Percentiles rank a stretch among this genome's conserved stretches.
Evolutionary conservation across 1,284 basidiomycete species (phyloP).

Genomic region (Phaffia rhodozyma): DNA sequence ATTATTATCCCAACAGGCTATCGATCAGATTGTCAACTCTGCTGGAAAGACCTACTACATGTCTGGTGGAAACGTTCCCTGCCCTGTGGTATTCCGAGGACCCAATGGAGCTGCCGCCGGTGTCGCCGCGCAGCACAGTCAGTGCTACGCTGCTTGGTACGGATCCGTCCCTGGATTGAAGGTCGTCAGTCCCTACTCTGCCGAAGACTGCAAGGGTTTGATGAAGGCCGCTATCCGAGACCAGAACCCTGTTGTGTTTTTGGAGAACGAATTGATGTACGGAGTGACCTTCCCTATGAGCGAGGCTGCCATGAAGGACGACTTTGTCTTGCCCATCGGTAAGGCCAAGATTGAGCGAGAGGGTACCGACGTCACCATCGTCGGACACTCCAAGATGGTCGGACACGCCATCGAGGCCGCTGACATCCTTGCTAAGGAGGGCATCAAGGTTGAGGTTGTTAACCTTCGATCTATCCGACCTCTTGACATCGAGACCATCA

Average conservation of each 20-base stretch:
- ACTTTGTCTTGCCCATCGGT: conserved; percentile 88
- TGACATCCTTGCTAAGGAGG: conserved; percentile 78
- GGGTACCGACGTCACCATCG: conserved; percentile 87
- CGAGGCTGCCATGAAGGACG: conserved; percentile 83
- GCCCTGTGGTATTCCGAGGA: conserved; percentile 98
- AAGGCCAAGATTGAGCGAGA: conserved; percentile 90
- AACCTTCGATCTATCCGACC: conserved; percentile 84
- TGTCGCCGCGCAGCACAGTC: conserved; percentile 84
- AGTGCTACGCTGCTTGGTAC: conserved; percentile 90
- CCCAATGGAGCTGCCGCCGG: conserved; percentile 97
- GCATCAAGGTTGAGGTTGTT: conserved; percentile 95
- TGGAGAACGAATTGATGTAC: conserved; percentile 99
- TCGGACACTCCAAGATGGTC: conserved; percentile 96
- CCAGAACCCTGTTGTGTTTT: conserved; percentile 94
- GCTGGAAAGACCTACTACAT: conserved; percentile 99
- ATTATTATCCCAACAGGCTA: conserved; percentile 48
- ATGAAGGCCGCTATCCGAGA: conserved; percentile 97
- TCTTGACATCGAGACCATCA: conserved; percentile 93
- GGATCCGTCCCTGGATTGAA: conserved; percentile 93
- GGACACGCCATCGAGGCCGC: conserved; percentile 85
- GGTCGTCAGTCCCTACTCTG: conserved; percentile 92
- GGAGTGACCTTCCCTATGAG: conserved; percentile 95
- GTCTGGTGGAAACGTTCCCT: conserved; percentile 96
- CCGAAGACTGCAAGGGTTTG: conserved; percentile 96
- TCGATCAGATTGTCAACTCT: conserved; percentile 99